These are phyloP conservation scores for Aspergillus puulaauensis DNA, from an alignment of 2,329 filamentous ascomycete genomes.

Conservation along the genomic window DNA sequence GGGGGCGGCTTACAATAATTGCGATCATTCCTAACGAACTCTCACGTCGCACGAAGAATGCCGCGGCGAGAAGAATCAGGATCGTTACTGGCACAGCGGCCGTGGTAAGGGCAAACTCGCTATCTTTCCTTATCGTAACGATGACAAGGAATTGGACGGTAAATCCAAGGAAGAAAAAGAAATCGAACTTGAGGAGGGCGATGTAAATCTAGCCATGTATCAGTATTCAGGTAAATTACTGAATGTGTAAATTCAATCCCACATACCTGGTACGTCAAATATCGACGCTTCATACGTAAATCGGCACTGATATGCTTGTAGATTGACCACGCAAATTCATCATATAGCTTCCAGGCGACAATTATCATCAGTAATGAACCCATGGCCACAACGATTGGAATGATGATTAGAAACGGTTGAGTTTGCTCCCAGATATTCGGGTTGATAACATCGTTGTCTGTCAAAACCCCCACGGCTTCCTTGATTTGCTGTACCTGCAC, in stretches of 20 bases:
- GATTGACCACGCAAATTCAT: constrained; percentile 98
- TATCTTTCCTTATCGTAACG: constrained; percentile 66
- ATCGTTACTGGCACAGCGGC: constrained; percentile 91
- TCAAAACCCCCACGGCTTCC: constrained; percentile 64
- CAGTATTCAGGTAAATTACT: neutral
- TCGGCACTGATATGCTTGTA: constrained; percentile 99
- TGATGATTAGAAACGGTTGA: constrained; percentile 76
- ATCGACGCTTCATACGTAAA: constrained; percentile 93
- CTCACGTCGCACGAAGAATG: constrained; percentile 81
- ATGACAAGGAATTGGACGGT: constrained; percentile 97
- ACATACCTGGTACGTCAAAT: constrained; percentile 88
- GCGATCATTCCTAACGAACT: constrained; percentile 73
- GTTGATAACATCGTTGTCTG: constrained; percentile 45
- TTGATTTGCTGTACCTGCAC: constrained; percentile 91
- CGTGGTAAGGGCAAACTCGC: constrained; percentile 83
- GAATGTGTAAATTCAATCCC: neutral
- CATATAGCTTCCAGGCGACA: constrained; percentile 91
- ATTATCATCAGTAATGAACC: constrained; percentile 71
- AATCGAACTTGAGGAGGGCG: constrained; percentile 95
- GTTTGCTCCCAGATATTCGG: constrained; percentile 66
- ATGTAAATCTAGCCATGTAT: constrained; percentile 77
- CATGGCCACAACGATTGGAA: constrained; percentile 78
- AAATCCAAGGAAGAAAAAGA: constrained; percentile 99
- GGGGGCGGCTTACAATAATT: constrained; percentile 60
- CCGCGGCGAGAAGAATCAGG: constrained; percentile 78